These are phyloP conservation scores for Solanum pennellii DNA, from an alignment of 257 asterid species.

Conservation along the genomic window DNA sequence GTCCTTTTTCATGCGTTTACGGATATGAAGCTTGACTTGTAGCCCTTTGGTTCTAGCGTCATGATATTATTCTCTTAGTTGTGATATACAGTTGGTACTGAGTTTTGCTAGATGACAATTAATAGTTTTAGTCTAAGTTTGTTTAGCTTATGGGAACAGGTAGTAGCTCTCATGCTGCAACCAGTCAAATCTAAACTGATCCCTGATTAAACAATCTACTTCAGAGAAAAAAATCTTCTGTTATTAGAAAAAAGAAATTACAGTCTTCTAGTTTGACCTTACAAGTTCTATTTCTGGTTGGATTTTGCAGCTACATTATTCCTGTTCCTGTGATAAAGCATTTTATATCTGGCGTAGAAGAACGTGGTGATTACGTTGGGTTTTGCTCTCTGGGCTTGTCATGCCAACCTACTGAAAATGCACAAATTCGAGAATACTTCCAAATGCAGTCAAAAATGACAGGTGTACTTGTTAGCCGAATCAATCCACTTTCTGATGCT, in stretches of 20 bases:
- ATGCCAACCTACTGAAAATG: conserved; percentile 88
- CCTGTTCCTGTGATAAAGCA: conserved; percentile 91
- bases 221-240: not conserved
- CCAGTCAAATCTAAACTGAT: not conserved
- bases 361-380: conserved; percentile 73
- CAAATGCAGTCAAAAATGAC: conserved; percentile 58
- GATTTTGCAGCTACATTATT: conserved; percentile 64
- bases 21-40: not conserved
- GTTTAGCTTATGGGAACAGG: not conserved
- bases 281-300: not conserved
- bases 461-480: conserved; percentile 79
- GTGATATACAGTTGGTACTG: not conserved
- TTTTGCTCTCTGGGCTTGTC: conserved; percentile 94
- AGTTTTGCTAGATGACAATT: not conserved
- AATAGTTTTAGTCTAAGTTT: not conserved
- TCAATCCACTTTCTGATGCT: conserved; percentile 76
- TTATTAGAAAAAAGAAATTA: not conserved
- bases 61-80: not conserved
- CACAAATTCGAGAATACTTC: conserved; percentile 71
- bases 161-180: not conserved
- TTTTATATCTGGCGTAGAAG: conserved; percentile 82
- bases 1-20: not conserved
- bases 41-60: not conserved
- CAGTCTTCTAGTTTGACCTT: not conserved
- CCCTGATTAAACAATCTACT: not conserved